Evolutionary conservation across 1,139 yeast genomes (phyloP).

Genomic region (Geotrichum cucujoidarum): DNA sequence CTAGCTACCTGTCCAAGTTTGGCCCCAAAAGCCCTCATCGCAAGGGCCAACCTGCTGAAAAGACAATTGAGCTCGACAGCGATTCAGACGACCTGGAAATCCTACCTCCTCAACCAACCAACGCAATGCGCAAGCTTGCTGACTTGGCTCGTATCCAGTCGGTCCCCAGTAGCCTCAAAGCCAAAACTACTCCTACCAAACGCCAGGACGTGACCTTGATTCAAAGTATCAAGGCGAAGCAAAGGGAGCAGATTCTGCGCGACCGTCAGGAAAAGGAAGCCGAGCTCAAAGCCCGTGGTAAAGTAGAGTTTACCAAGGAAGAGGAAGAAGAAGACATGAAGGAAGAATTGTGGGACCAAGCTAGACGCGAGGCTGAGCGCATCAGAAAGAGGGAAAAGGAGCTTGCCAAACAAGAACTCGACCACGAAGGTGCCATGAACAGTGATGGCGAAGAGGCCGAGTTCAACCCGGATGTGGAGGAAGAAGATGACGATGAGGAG

Average conservation of each 20-base stretch:
- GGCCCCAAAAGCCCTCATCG: not conserved
- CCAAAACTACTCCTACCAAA: constrained; percentile 14
- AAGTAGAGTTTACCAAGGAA: constrained; percentile 29
- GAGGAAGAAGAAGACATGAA: constrained; percentile 36
- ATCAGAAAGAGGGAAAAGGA: constrained; percentile 34
- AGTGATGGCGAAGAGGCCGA: constrained; percentile 28
- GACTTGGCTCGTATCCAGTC: constrained; percentile 24
- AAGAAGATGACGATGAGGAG: constrained; percentile 29
- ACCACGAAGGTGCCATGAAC: constrained; percentile 22
- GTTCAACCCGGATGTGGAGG: constrained; percentile 27
- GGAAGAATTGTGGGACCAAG: constrained; percentile 56
- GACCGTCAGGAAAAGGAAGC: constrained; percentile 30
- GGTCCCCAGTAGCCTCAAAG: not conserved
- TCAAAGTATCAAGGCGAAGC: constrained; percentile 26
- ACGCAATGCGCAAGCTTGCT: constrained; percentile 24
- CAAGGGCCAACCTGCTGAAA: not conserved
- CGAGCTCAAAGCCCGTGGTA: constrained; percentile 33
- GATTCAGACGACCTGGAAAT: constrained; percentile 27
- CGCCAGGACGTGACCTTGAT: constrained; percentile 21
- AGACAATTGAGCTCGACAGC: constrained; percentile 6
- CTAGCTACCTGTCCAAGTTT: constrained; percentile 8
- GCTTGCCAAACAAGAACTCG: constrained; percentile 29
- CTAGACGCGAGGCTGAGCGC: constrained; percentile 37
- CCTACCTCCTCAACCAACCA: constrained; percentile 25
- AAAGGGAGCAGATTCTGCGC: constrained; percentile 33